These are phyloP conservation scores for Trichoderma citrinoviride DNA, from an alignment of 2,329 filamentous ascomycete genomes.

Conservation along the genomic window DNA sequence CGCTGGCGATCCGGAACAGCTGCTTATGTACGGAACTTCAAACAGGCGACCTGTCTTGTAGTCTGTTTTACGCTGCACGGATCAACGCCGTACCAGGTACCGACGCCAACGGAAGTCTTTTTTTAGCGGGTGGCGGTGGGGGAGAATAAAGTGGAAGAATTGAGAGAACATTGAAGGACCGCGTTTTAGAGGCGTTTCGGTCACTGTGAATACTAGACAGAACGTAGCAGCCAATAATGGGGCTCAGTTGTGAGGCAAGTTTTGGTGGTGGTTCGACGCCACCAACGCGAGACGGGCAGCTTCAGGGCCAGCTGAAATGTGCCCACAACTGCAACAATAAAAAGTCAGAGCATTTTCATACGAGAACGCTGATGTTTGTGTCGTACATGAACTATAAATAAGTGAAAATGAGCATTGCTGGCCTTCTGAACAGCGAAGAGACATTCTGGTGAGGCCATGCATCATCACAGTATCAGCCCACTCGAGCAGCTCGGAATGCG, in stretches of 20 bases:
- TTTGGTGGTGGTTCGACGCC: not conserved
- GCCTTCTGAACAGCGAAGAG: not conserved
- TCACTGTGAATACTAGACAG: not conserved
- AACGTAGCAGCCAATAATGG: not conserved
- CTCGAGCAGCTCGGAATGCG: not conserved
- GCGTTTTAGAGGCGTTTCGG: not conserved
- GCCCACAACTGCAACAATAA: not conserved
- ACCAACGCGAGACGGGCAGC: not conserved
- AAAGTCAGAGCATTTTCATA: not conserved
- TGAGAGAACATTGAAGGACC: too few relatives aligned
- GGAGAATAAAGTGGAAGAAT: not conserved
- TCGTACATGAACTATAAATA: not conserved
- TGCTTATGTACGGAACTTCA: conserved; percentile 8
- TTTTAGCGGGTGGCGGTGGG: conserved; percentile 9
- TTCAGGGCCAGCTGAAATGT: not conserved
- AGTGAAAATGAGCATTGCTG: not conserved
- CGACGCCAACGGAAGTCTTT: not conserved
- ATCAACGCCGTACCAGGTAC: conserved; percentile 5
- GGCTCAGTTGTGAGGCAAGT: too few relatives aligned
- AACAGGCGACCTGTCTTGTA: not conserved
- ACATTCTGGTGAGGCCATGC: conserved; percentile 15
- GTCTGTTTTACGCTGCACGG: not conserved
- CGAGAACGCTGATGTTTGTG: not conserved
- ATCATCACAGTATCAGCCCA: conserved; percentile 18
- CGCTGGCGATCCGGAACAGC: conserved; percentile 24